Percentiles rank a stretch among this genome's conserved stretches.
These are phyloP conservation scores for Silene coronaria DNA, from an alignment of 179 eudicot species.

Conservation along the genomic window DNA sequence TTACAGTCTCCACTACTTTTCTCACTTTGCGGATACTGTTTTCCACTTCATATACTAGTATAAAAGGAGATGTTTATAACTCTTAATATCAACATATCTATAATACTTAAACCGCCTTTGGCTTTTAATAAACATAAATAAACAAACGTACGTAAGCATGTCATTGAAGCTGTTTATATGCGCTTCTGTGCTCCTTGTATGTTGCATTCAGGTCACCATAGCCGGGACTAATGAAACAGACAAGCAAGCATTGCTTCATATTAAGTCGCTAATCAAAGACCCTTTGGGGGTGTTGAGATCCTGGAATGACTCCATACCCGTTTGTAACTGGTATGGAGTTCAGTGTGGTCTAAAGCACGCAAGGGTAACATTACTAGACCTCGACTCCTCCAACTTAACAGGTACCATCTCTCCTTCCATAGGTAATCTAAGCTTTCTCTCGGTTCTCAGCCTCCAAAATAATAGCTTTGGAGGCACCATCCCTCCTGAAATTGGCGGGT, in stretches of 20 bases:
- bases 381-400: background rate
- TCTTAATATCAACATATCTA: too few relatives aligned
- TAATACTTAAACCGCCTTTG: too few relatives aligned
- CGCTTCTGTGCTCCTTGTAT: background rate
- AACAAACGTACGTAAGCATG: background rate
- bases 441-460: background rate
- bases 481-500: constrained; percentile 14
- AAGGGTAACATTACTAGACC: constrained; percentile 9
- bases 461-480: constrained; percentile 16
- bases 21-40: too few relatives aligned
- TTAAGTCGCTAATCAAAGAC: constrained; percentile 17
- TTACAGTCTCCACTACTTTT: too few relatives aligned
- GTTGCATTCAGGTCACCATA: constrained; percentile 6
- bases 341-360: constrained; percentile 11
- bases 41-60: too few relatives aligned
- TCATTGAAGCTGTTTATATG: background rate
- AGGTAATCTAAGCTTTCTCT: constrained; percentile 21
- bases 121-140: background rate
- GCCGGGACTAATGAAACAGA: constrained; percentile 17
- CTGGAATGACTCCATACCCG: constrained; percentile 19
- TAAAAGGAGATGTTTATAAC: too few relatives aligned
- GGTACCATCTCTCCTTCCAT: constrained; percentile 23
- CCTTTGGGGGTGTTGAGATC: constrained; percentile 16
- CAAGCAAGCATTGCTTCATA: constrained; percentile 16
- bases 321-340: constrained; percentile 21